Percentiles rank a stretch among this genome's conserved stretches.
Conservation (phyloP, 1,284 basidiomycete species). For the Coniferiporia weirii region DNA sequence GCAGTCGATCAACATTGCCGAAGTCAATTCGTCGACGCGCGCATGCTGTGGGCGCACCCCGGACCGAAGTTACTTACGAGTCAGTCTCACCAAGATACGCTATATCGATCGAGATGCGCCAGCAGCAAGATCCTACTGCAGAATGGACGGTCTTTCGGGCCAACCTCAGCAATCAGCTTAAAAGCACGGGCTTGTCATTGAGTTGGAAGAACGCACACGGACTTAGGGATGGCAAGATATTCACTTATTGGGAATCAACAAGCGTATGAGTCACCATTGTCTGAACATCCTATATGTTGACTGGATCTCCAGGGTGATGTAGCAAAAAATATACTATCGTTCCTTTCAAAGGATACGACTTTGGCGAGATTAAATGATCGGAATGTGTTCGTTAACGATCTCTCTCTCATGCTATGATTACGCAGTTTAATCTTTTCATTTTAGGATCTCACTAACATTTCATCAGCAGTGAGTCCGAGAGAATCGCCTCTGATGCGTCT, state of each 20-base stretch:
- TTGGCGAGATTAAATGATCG: neutral
- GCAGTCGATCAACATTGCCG: too few species aligned
- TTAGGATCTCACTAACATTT: constrained; percentile 3
- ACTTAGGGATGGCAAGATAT: neutral
- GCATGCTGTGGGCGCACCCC: too few species aligned
- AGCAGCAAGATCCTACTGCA: neutral
- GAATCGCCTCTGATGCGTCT: neutral
- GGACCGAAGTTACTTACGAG: too few species aligned
- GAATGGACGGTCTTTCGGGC: neutral
- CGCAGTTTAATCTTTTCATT: neutral
- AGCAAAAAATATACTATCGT: neutral
- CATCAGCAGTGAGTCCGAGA: neutral
- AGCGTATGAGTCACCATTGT: neutral
- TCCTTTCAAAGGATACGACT: neutral
- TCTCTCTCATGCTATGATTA: neutral
- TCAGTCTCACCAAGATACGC: too few species aligned
- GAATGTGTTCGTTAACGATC: neutral
- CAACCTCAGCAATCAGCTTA: neutral
- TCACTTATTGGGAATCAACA: neutral
- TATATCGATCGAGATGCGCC: too few species aligned
- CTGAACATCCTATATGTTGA: neutral
- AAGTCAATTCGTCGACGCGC: too few species aligned
- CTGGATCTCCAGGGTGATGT: neutral
- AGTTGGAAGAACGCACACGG: neutral
- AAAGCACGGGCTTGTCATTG: too few species aligned